Conservation (phyloP, 2,329 filamentous ascomycete genomes). For the Penicillium digitatum region DNA sequence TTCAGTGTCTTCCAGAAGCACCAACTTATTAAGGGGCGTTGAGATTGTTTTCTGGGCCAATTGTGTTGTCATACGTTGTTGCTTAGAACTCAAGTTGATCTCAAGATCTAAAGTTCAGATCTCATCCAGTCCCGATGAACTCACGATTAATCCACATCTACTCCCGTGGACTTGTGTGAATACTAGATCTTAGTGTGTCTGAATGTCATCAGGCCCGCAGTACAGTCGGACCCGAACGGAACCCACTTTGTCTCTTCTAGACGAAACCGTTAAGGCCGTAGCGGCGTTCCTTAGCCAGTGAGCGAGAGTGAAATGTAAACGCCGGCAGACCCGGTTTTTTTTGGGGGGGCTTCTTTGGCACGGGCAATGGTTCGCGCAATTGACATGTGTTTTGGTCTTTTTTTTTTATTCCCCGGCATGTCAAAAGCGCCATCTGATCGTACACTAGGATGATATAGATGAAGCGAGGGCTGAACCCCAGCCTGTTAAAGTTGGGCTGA, state of each 20-base stretch:
- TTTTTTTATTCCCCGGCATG: not conserved
- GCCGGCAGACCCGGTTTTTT: not conserved
- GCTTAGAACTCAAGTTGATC: no score
- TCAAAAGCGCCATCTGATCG: constrained; percentile 9
- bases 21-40: not conserved
- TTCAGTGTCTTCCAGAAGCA: not conserved
- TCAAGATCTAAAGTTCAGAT: not conserved
- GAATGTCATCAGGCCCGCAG: not conserved
- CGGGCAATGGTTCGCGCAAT: not conserved
- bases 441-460: not conserved
- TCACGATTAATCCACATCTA: not conserved
- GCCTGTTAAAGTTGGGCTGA: not conserved
- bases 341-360: not conserved
- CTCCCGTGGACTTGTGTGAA: not conserved
- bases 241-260: constrained; percentile 3
- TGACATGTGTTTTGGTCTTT: not conserved
- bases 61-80: not conserved
- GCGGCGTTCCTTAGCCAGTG: constrained; percentile 12
- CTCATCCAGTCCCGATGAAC: not conserved
- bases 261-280: constrained; percentile 17
- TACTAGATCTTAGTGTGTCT: not conserved
- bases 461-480: not conserved
- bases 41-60: not conserved
- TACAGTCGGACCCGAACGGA: constrained; percentile 3
- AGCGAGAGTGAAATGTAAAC: not conserved